Evolutionary conservation across 2,329 filamentous ascomycete species (phyloP), one percentile per base, ranked within the genome.

Genomic region (Blastomyces gilchristii): DNA sequence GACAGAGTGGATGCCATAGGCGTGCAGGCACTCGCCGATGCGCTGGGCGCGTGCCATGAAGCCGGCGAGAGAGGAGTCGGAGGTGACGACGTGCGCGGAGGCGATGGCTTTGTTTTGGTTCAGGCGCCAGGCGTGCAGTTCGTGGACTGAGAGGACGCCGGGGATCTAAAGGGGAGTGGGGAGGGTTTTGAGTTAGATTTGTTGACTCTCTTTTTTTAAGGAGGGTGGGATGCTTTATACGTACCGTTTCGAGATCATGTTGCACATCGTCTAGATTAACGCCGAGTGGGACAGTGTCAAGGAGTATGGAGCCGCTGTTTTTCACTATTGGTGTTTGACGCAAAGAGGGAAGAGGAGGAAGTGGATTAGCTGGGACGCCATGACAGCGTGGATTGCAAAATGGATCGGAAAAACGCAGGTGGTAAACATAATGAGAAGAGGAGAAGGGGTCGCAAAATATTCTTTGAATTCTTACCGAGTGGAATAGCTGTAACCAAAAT

Each of bases 111-210:
- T 90, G 60, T 80, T 80, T 74, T 92, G 87, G 69, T 88, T 85
- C 2, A 91, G 79, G 2, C 85, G 81, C 88, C 89, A 91, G 65
- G 90, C 83, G 67, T 90, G 87, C 18, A 91, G 78, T 68, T 91
- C 87, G 66, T 90, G 87, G 16, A 91, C 81, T 0, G 85, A 85
- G 25, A 83, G 72, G 22, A 91, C 80, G 0, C 87, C 87, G 0
- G 84, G 81, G 45, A 90, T 85, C 82, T 87, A 43, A 22, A 11
- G 39, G 31, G 39, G 39, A 41, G 49, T 9, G 22, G 16, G n/a
- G n/a, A 22, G n/a, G n/a, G n/a, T 22, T 22, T 22, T 22, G n/a
- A 22, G n/a, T 22, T 22, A 22, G n/a, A 22, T 22, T 22, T 22
- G n/a, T 22, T 22, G n/a, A 22, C n/a, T 22, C n/a, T 22, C n/a